Conservation (phyloP, 352 stramenopile genomes). For the Halophytophthora batemanensis region DNA sequence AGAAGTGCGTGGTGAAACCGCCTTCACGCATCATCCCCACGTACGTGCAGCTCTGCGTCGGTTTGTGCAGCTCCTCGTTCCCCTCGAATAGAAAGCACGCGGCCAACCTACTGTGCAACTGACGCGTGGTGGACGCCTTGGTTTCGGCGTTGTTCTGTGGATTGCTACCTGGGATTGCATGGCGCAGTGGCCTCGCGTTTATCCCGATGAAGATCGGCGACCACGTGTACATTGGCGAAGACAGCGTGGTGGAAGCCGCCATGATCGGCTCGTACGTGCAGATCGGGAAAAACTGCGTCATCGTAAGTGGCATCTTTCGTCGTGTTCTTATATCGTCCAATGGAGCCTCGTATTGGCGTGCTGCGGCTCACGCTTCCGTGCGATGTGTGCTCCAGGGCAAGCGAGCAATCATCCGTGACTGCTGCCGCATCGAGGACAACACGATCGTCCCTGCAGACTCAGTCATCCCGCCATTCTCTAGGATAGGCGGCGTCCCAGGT, state of each 20-base stretch:
- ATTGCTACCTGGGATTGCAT: constrained; percentile 1
- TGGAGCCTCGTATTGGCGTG: background rate
- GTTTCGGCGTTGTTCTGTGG: constrained; percentile 1
- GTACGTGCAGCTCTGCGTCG: constrained; percentile 24
- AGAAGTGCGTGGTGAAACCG: constrained; percentile 71
- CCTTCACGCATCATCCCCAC: constrained; percentile 55
- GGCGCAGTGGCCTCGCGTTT: constrained; percentile 62
- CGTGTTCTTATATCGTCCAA: background rate
- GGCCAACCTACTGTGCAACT: background rate
- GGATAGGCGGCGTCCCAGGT: constrained; percentile 73
- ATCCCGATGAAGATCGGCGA: constrained; percentile 84
- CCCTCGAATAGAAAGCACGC: background rate
- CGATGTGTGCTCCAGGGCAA: constrained; percentile 44
- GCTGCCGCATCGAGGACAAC: constrained; percentile 81
- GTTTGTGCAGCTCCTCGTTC: no score
- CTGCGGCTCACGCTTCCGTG: constrained; percentile 1
- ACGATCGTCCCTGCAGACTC: constrained; percentile 72
- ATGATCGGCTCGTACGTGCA: constrained; percentile 83
- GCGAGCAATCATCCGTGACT: constrained; percentile 80
- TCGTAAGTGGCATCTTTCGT: constrained; percentile 37
- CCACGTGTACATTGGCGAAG: constrained; percentile 75
- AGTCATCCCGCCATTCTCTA: constrained; percentile 76
- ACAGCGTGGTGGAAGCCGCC: constrained; percentile 74
- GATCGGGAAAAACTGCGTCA: constrained; percentile 85
- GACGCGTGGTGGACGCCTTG: no score